Evolutionary conservation across 1,284 basidiomycete genomes (phyloP).

Genomic region (Cutaneotrichosporon dermatis): DNA sequence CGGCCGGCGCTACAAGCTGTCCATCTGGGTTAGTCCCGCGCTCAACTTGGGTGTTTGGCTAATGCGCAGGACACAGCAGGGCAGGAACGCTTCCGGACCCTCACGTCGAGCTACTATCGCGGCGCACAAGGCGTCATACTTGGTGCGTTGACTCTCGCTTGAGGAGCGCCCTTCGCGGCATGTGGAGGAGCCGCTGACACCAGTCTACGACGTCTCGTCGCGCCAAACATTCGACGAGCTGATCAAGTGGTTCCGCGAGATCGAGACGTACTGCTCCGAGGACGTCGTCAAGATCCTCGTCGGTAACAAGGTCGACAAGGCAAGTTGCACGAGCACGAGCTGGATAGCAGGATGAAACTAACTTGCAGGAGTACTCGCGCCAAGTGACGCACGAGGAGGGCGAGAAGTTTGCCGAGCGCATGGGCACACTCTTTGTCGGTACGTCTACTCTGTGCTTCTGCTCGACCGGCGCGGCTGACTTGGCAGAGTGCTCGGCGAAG

Average conservation of each 20-base stretch:
- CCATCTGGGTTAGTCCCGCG: conserved; percentile 52
- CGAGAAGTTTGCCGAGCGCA: conserved; percentile 70
- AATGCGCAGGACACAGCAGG: conserved; percentile 76
- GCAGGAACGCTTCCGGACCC: conserved; percentile 95
- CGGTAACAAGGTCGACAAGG: conserved; percentile 92
- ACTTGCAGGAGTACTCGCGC: conserved; percentile 56
- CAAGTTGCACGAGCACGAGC: conserved; percentile 38
- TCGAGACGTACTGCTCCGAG: conserved; percentile 83
- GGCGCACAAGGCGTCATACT: conserved; percentile 64
- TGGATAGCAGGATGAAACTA: background rate
- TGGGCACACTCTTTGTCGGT: conserved; percentile 81
- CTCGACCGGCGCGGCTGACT: too few relatives aligned
- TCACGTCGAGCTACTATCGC: conserved; percentile 96
- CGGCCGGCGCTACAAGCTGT: conserved; percentile 55
- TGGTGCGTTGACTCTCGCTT: conserved; percentile 52
- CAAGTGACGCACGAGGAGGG: conserved; percentile 80
- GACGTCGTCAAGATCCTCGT: conserved; percentile 94
- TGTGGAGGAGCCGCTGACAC: background rate
- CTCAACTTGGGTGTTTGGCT: background rate
- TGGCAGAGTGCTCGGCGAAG: conserved; percentile 64
- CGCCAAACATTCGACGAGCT: conserved; percentile 87
- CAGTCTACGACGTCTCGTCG: conserved; percentile 91
- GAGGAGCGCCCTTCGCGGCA: background rate
- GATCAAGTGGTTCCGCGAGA: conserved; percentile 86
- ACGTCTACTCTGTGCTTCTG: conserved; percentile 48